Evolutionary conservation across 257 asterid genomes (phyloP).

Genomic region (Nicotiana noctiflora): DNA sequence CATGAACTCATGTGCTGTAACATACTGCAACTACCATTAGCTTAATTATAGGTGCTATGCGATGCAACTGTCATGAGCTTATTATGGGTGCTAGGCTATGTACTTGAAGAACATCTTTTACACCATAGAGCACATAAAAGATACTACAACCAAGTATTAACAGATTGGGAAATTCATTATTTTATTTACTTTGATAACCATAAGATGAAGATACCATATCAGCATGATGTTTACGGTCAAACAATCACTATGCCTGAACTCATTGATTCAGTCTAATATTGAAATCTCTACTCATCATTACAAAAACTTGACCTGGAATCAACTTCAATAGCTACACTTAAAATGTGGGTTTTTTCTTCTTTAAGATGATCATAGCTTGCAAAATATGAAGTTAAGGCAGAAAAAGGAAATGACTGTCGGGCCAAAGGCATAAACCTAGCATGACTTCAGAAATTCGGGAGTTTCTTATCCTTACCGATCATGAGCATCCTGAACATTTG

Average conservation of each 20-base stretch:
- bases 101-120: background rate
- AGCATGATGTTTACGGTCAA: background rate
- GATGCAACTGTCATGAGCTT: constrained; percentile 28
- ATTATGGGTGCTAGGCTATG: background rate
- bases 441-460: constrained; percentile 18
- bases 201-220: background rate
- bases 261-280: background rate
- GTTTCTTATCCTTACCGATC: constrained; percentile 44
- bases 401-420: constrained; percentile 15
- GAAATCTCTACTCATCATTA: constrained; percentile 17
- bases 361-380: constrained; percentile 23
- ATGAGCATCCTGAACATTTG: constrained; percentile 21
- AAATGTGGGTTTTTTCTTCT: constrained; percentile 21
- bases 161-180: background rate
- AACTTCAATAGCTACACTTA: constrained; percentile 30
- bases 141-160: background rate
- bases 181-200: background rate
- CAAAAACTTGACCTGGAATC: constrained; percentile 14
- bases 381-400: constrained; percentile 11
- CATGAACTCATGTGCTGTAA: too few relatives aligned
- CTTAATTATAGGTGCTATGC: background rate
- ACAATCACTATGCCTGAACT: constrained; percentile 12
- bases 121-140: background rate
- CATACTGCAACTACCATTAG: too few relatives aligned
- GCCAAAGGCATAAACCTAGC: constrained; percentile 17